These are phyloP conservation scores for Thermoascus crustaceus DNA, from an alignment of 2,329 filamentous ascomycete genomes.

Conservation along the genomic window DNA sequence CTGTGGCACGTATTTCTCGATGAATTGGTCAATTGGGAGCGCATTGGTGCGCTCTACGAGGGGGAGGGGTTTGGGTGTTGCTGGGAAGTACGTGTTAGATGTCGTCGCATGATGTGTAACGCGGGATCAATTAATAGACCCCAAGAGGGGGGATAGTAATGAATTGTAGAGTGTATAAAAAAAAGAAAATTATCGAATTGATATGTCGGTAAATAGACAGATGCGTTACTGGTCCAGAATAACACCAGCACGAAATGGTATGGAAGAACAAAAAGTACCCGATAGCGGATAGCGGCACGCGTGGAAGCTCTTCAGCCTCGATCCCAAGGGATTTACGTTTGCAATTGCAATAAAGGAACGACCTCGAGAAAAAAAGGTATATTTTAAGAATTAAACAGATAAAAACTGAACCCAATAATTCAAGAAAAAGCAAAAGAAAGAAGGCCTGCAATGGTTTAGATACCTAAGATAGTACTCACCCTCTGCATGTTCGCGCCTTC, in stretches of 20 bases:
- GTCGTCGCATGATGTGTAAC: neutral
- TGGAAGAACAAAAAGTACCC: too few species aligned
- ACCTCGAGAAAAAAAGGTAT: too few species aligned
- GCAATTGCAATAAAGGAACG: too few species aligned
- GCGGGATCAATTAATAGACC: neutral
- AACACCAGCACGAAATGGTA: too few species aligned
- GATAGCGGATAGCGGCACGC: too few species aligned
- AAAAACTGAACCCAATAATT: too few species aligned
- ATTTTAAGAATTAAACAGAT: too few species aligned
- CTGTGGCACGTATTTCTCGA: conserved; percentile 22
- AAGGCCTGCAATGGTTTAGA: neutral
- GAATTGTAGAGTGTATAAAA: neutral
- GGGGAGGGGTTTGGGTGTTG: conserved; percentile 12
- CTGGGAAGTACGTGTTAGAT: conserved; percentile 8
- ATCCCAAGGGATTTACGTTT: too few species aligned
- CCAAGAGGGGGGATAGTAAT: neutral
- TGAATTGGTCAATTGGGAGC: conserved; percentile 32
- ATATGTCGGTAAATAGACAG: too few species aligned
- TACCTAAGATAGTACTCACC: neutral
- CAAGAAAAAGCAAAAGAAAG: neutral
- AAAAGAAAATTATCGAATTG: too few species aligned
- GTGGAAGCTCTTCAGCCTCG: too few species aligned
- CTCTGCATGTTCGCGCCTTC: neutral
- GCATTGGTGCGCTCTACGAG: conserved; percentile 38
- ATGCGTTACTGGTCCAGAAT: too few species aligned